phyloP scores from a whole-genome alignment of 2,329 filamentous ascomycete genomes.

The Fusarium irregulare region DNA sequence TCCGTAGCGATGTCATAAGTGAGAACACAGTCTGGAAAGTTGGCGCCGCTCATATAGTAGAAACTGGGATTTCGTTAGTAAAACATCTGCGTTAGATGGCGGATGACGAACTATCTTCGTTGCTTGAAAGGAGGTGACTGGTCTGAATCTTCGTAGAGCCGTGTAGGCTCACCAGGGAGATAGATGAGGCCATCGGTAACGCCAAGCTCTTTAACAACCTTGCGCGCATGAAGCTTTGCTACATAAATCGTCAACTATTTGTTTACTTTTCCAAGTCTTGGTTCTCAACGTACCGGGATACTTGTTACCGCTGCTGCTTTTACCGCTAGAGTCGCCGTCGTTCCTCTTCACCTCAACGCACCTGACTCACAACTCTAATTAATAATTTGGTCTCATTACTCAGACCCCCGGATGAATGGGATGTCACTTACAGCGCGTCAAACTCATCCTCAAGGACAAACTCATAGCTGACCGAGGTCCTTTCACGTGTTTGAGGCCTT shows the following conservation, averaged over 20 bases:
- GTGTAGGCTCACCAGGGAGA: constrained; percentile 63
- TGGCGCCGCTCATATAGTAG: constrained; percentile 67
- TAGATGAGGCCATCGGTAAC: constrained; percentile 65
- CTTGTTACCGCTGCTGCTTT: constrained; percentile 45
- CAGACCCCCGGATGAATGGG: neutral
- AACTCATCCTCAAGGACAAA: constrained; percentile 64
- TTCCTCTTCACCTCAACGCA: constrained; percentile 54
- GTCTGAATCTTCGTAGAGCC: constrained; percentile 69
- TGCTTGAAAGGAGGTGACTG: constrained; percentile 67
- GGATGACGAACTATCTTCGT: constrained; percentile 64
- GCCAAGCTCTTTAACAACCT: constrained; percentile 64
- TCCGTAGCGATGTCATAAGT: constrained; percentile 71
- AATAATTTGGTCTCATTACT: neutral
- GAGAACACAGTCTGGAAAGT: constrained; percentile 65
- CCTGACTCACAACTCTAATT: constrained; percentile 27
- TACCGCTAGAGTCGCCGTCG: constrained; percentile 28
- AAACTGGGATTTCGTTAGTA: constrained; percentile 56
- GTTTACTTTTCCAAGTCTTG: neutral
- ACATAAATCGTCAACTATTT: neutral
- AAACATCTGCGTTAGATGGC: neutral
- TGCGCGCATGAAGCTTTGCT: constrained; percentile 69
- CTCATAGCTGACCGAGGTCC: constrained; percentile 44
- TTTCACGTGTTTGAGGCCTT: constrained; percentile 36
- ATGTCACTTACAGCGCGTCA: constrained; percentile 62
- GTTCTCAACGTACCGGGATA: constrained; percentile 51